Conservation (phyloP, 2,329 filamentous ascomycete genomes). For the Colletotrichum sp. region DNA sequence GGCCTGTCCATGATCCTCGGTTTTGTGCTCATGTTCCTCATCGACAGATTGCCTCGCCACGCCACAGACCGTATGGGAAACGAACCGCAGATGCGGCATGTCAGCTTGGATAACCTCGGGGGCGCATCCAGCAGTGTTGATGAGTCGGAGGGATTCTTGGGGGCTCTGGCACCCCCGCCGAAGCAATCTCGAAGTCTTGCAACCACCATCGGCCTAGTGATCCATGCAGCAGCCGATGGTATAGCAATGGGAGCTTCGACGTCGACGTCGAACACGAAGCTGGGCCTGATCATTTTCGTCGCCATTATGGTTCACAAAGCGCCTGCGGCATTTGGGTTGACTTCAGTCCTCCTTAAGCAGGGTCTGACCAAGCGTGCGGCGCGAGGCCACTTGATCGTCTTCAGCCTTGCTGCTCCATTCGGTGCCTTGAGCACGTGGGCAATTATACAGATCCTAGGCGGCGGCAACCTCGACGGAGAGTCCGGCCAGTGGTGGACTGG, state of each 20-base stretch:
- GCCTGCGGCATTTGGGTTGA: slow-evolving; percentile 92
- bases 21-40: slow-evolving; percentile 96
- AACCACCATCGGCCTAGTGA: slow-evolving; percentile 94
- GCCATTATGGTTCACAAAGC: slow-evolving; percentile 99
- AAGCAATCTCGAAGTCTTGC: slow-evolving; percentile 70
- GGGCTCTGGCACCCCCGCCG: slow-evolving; percentile 61
- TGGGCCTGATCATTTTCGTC: slow-evolving; percentile 91
- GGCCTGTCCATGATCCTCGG: slow-evolving; percentile 86
- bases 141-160: slow-evolving; percentile 63
- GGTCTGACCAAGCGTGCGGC: slow-evolving; percentile 87
- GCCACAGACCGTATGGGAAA: slow-evolving; percentile 69
- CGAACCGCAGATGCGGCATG: slow-evolving; percentile 76
- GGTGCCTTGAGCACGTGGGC: slow-evolving; percentile 87
- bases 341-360: slow-evolving; percentile 87
- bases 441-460: slow-evolving; percentile 75
- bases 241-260: slow-evolving; percentile 94
- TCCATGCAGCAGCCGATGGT: slow-evolving; percentile 93
- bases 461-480: slow-evolving; percentile 62
- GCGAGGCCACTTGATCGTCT: slow-evolving; percentile 84
- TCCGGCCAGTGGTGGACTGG: slow-evolving; percentile 87
- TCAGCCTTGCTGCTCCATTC: slow-evolving; percentile 87
- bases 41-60: slow-evolving; percentile 84
- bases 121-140: slow-evolving; percentile 53
- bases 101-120: slow-evolving; percentile 84
- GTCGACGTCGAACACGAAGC: slow-evolving; percentile 71